phyloP scores from a whole-genome alignment of 805 yeast genomes.

The Cyberlindnera meyerae region DNA sequence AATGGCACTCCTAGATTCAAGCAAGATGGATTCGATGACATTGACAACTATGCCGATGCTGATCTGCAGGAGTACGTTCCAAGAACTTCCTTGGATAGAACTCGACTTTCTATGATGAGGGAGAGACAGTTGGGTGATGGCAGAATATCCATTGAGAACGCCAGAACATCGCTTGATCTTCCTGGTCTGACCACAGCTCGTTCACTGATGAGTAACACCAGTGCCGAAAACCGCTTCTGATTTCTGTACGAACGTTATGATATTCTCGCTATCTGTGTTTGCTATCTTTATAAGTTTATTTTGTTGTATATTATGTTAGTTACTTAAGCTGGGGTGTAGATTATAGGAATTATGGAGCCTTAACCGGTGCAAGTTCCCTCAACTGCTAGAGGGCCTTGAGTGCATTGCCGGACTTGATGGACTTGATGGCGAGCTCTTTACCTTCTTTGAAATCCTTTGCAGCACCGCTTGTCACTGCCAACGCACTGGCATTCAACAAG shows the following conservation, averaged over 20 bases:
- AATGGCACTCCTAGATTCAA: slow-evolving; percentile 28
- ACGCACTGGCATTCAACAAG: slow-evolving; percentile 81
- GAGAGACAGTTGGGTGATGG: slow-evolving; percentile 33
- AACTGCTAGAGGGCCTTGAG: slow-evolving; percentile 52
- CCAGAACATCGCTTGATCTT: slow-evolving; percentile 35
- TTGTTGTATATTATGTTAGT: too few species aligned
- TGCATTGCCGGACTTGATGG: slow-evolving; percentile 70
- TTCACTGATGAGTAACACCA: slow-evolving; percentile 25
- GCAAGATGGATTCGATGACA: slow-evolving; percentile 5
- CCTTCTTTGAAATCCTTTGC: slow-evolving; percentile 74
- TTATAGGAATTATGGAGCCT: too few species aligned
- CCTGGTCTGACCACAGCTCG: slow-evolving; percentile 38
- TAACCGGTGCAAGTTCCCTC: slow-evolving; percentile 21
- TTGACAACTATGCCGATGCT: not conserved
- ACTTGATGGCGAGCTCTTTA: slow-evolving; percentile 61
- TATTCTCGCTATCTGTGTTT: too few species aligned
- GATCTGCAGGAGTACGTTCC: slow-evolving; percentile 14
- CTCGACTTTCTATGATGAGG: slow-evolving; percentile 33
- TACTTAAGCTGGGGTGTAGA: not conserved
- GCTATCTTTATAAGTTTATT: too few species aligned
- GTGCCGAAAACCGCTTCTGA: slow-evolving; percentile 4
- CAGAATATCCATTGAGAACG: slow-evolving; percentile 35
- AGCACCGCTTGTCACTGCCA: slow-evolving; percentile 72
- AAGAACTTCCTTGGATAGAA: slow-evolving; percentile 35
- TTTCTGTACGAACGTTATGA: not conserved